Base-by-base conservation (phyloP, 2,329 filamentous ascomycete genomes). In the Fusarium siculi region DNA sequence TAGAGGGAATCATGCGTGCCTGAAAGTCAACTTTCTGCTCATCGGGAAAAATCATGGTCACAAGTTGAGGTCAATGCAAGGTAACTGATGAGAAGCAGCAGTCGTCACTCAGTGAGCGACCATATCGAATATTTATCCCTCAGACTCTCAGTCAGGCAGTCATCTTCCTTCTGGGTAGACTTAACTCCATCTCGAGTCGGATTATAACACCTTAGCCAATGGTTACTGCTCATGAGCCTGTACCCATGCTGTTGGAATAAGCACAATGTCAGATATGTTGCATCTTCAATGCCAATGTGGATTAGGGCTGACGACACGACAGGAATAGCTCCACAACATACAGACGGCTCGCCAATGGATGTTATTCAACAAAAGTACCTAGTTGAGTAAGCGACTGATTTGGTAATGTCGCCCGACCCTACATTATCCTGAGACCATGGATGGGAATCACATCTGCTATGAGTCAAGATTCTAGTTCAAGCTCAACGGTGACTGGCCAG, bases 141-240 rank as follows among this genome's bases (percentile, higher is more conserved):
- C 46, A 18, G 10, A 3, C 28, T n/a, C 7, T 7, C 10, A 4
- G 21, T 12, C 1, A 32, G 9, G 18, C 5, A 28, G 6, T 49
- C 7, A 7, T 1, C 10, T 32, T 30, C 21, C 46, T 49, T 49
- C 21, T 3, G 3, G 19, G 19, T 11, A 47, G 16, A 16, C 36
- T 7, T 32, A 18, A 14, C 9, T 32, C 21, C 19, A n/a, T 5
- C 34, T 7, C 5, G 2, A 30, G 16, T 15, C 5, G 19, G 2
- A 10, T 23, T 18, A 5, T 2, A 7, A 3, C 2, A 5, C 1
- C 0, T 18, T 10, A 6, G 9, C 54, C 40, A 37, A 57, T 49
- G 15, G 23, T 0, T 5, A 5, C 1, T 6, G 0, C 4, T 18
- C 0, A 4, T 7, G 15, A n/a, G 34, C 10, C 19, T 19, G 15